phyloP scores from a whole-genome alignment of 2,329 filamentous ascomycete genomes.

The Cryoendolithus antarcticus region DNA sequence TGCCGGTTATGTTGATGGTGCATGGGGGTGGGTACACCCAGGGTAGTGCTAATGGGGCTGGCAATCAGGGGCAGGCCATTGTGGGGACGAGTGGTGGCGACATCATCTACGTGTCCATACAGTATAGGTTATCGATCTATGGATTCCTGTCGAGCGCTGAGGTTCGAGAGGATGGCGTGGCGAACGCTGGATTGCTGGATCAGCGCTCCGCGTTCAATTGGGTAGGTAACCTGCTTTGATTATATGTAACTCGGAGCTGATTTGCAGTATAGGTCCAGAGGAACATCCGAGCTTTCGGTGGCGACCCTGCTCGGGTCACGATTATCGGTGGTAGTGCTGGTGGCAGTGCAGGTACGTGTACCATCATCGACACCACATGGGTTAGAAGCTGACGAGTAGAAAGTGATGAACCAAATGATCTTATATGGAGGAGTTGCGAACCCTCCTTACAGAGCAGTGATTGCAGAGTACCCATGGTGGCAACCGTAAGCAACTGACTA shows the following conservation, averaged over 20 bases:
- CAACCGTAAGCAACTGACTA: constrained; percentile 11
- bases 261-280: constrained; percentile 6
- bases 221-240: constrained; percentile 1
- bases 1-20: constrained; percentile 24
- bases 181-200: constrained; percentile 18
- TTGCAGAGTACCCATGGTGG: constrained; percentile 27
- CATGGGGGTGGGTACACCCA: constrained; percentile 27
- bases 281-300: constrained; percentile 18
- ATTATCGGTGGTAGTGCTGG: constrained; percentile 18
- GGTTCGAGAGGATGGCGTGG: constrained; percentile 11
- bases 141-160: constrained; percentile 16
- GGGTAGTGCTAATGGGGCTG: constrained; percentile 7
- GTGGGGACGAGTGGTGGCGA: constrained; percentile 22
- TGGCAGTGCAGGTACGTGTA: constrained; percentile 12
- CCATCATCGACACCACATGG: no score
- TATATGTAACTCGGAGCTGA: no score
- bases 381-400: constrained; percentile 3
- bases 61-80: constrained; percentile 10
- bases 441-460: constrained; percentile 32
- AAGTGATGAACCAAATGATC: constrained; percentile 6
- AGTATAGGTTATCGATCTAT: constrained; percentile 21
- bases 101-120: constrained; percentile 19
- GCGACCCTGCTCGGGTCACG: constrained; percentile 13
- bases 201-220: constrained; percentile 19
- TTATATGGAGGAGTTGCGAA: constrained; percentile 5